A percentile compares a stretch with the other conserved stretches of the same genome.
Conservation (phyloP, 2,329 filamentous ascomycete species). For the Fusarium camptoceras region DNA sequence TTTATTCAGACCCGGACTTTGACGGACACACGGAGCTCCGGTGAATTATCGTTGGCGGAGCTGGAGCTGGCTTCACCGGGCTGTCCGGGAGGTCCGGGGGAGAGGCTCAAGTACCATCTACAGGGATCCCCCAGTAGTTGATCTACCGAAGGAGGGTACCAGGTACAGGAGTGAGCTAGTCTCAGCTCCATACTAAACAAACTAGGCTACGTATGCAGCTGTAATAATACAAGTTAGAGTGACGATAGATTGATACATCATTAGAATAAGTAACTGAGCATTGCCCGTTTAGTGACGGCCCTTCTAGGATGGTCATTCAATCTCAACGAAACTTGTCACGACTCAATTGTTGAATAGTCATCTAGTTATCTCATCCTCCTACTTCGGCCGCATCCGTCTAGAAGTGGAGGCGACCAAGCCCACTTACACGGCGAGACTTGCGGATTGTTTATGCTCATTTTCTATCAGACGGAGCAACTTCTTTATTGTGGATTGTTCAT, state of each 20-base stretch:
- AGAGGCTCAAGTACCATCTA: conserved; percentile 11
- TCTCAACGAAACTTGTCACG: neutral
- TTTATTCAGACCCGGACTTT: neutral
- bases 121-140: neutral
- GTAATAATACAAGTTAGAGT: conserved; percentile 4
- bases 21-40: conserved; percentile 39
- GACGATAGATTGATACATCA: conserved; percentile 29
- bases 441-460: neutral
- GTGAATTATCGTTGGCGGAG: conserved; percentile 44
- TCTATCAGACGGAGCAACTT: neutral
- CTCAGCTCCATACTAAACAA: neutral
- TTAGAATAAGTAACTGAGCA: conserved; percentile 8
- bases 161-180: neutral
- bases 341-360: neutral
- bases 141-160: conserved; percentile 9
- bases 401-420: conserved; percentile 24
- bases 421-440: conserved; percentile 34
- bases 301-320: neutral
- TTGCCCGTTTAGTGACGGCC: conserved; percentile 20
- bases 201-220: conserved; percentile 12
- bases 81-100: neutral
- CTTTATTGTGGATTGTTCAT: neutral
- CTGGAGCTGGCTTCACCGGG: conserved; percentile 15
- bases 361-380: neutral
- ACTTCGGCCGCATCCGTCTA: conserved; percentile 1